A percentile compares a stretch with the other conserved stretches of the same genome.
Evolutionary conservation across 495 filamentous ascomycete species (phyloP).

Genomic region (Ascobolus immersus): DNA sequence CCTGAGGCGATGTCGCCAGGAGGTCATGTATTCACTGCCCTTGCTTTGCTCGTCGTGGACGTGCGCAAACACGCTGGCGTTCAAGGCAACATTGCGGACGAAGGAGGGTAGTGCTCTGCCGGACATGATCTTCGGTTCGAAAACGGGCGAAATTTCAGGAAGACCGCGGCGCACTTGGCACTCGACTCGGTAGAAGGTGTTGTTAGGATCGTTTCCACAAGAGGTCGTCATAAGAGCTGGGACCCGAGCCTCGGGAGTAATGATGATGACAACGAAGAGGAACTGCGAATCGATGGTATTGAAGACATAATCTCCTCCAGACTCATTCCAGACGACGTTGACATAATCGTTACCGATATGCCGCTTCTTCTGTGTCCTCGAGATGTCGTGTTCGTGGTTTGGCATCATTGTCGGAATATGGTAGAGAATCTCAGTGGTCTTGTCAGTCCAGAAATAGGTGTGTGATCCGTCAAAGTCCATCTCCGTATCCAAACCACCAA

Average conservation of each 20-base stretch:
- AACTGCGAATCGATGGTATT: conserved; percentile 82
- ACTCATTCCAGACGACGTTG: conserved; percentile 93
- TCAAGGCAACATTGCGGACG: conserved; percentile 72
- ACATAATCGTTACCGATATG: conserved; percentile 97
- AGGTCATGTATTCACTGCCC: conserved; percentile 62
- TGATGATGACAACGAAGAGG: conserved; percentile 88
- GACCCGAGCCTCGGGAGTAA: conserved; percentile 61
- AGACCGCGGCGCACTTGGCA: conserved; percentile 64
- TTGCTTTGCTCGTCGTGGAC: conserved; percentile 77
- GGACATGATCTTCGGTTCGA: conserved; percentile 64
- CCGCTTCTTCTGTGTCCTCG: conserved; percentile 61
- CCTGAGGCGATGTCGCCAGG: conserved; percentile 64
- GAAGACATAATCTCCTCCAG: conserved; percentile 61
- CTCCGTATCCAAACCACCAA: conserved; percentile 63
- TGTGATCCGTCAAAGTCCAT: conserved; percentile 57
- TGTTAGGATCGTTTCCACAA: conserved; percentile 12
- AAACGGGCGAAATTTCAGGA: conserved; percentile 68
- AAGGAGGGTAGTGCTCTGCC: conserved; percentile 57
- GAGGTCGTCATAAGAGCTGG: conserved; percentile 32
- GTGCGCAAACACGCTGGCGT: conserved; percentile 72
- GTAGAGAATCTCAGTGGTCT: conserved; percentile 84
- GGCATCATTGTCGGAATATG: conserved; percentile 96
- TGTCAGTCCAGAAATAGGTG: conserved; percentile 77
- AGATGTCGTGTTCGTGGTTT: conserved; percentile 43
- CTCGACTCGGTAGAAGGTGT: conserved; percentile 56